Percentiles rank a stretch among this genome's conserved stretches.
phyloP scores from a whole-genome alignment of 2,329 filamentous ascomycete species.

The Macrophomina tecta region DNA sequence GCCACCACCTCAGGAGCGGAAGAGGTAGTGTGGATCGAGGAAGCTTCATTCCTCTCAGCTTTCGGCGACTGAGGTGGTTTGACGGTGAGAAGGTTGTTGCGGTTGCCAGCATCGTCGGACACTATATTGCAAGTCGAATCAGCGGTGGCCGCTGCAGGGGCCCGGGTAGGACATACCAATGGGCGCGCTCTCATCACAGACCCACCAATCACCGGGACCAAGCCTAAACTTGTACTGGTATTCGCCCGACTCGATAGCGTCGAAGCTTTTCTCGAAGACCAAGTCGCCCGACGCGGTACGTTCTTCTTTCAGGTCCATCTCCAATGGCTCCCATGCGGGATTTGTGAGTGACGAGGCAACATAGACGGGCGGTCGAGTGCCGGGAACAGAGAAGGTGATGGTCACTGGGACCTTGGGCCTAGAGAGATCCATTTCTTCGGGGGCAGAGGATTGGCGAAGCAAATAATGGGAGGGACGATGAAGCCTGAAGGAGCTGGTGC shows the following conservation, averaged over 20 bases:
- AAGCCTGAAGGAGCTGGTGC: conserved; percentile 11
- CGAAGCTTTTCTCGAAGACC: conserved; percentile 64
- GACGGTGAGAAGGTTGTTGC: conserved; percentile 58
- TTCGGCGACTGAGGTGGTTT: conserved; percentile 27
- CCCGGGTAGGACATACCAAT: conserved; percentile 55
- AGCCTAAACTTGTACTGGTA: conserved; percentile 79
- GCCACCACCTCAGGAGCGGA: conserved; percentile 19
- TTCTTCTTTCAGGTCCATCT: conserved; percentile 63
- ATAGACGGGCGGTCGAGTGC: conserved; percentile 70
- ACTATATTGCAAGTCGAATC: conserved; percentile 45
- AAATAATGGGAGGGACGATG: conserved; percentile 26
- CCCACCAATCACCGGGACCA: conserved; percentile 72
- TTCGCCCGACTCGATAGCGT: conserved; percentile 61
- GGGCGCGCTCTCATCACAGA: conserved; percentile 67
- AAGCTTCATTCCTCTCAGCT: not conserved
- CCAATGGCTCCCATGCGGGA: conserved; percentile 69
- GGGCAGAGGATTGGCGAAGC: not conserved
- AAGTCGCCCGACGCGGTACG: conserved; percentile 60
- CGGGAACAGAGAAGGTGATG: conserved; percentile 67
- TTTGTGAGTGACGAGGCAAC: conserved; percentile 72
- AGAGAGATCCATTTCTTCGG: conserved; percentile 24
- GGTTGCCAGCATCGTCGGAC: conserved; percentile 59
- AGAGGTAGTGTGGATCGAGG: not conserved
- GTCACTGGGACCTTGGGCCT: conserved; percentile 46
- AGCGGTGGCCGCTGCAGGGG: conserved; percentile 29